phyloP scores from a whole-genome alignment of 2,329 filamentous ascomycete species.

The Lizonia empirigonia region DNA sequence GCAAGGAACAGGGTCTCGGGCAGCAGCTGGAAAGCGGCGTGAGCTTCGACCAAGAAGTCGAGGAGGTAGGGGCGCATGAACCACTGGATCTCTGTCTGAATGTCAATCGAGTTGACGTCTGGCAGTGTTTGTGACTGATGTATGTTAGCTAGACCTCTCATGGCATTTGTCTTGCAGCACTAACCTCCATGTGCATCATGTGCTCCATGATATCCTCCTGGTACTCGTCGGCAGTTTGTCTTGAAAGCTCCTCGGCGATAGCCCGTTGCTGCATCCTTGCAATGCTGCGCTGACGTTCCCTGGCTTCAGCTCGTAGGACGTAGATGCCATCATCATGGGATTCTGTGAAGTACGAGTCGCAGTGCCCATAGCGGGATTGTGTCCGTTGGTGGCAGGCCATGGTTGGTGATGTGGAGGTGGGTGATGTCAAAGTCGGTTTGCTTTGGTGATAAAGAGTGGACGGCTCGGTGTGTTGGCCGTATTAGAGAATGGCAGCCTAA shows the following conservation, averaged over 20 bases:
- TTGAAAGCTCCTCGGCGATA: conserved; percentile 87
- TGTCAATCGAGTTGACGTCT: conserved; percentile 97
- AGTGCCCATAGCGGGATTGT: conserved; percentile 64
- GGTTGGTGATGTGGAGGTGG: conserved; percentile 52
- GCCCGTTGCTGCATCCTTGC: conserved; percentile 84
- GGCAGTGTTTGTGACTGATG: conserved; percentile 79
- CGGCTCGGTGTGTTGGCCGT: conserved; percentile 47
- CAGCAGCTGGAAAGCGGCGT: conserved; percentile 89
- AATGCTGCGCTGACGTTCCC: conserved; percentile 77
- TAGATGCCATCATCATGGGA: conserved; percentile 60
- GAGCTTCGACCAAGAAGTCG: conserved; percentile 97
- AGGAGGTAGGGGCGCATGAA: conserved; percentile 98
- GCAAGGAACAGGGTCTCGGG: conserved; percentile 96
- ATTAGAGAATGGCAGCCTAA: conserved; percentile 59
- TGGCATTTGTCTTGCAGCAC: conserved; percentile 34
- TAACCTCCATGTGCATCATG: conserved; percentile 91
- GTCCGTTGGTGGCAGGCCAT: conserved; percentile 63
- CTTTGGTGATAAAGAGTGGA: conserved; percentile 49
- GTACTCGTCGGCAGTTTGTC: conserved; percentile 85
- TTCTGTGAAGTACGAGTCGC: conserved; percentile 72
- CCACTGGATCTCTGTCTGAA: conserved; percentile 99
- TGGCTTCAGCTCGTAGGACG: conserved; percentile 66
- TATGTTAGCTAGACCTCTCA: conserved; percentile 31
- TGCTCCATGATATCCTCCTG: conserved; percentile 92
- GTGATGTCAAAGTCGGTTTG: conserved; percentile 35